Conservation (phyloP, 169 alveolate genomes). For the Cryptosporidium viatorum region DNA sequence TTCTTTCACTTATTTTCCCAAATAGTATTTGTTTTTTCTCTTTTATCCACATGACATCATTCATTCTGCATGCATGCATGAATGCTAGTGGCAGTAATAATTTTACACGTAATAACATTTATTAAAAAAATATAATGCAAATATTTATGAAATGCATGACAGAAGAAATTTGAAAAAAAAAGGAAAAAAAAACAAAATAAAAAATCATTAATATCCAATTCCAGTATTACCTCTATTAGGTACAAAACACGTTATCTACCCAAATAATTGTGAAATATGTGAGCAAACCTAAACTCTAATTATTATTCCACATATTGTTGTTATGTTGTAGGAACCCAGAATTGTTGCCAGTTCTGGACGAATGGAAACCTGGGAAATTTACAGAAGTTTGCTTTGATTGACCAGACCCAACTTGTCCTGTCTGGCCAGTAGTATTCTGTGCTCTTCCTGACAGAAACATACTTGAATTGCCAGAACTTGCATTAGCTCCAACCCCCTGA, state of each 20-base stretch:
- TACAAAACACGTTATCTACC: neutral
- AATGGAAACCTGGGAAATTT: conserved; percentile 60
- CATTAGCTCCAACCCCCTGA: conserved; percentile 12
- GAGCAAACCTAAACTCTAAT: neutral
- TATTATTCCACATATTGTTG: conserved; percentile 67
- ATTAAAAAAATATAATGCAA: neutral
- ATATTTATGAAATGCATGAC: no score
- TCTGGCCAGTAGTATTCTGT: conserved; percentile 1
- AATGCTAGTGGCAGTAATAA: neutral
- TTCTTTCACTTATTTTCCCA: no score
- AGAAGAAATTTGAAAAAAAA: neutral
- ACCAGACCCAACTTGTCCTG: conserved; percentile 17
- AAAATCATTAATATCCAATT: neutral
- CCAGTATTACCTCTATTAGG: neutral
- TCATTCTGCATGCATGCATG: neutral
- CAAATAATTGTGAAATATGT: neutral
- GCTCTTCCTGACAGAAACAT: conserved; percentile 39
- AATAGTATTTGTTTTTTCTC: no score
- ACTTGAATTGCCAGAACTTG: conserved; percentile 7
- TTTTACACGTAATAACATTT: neutral
- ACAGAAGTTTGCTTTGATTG: conserved; percentile 39
- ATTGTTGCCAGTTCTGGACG: conserved; percentile 32
- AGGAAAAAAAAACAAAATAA: neutral
- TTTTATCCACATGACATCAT: neutral
- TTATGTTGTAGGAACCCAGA: conserved; percentile 55